Base-by-base conservation (phyloP, 2,329 filamentous ascomycete genomes). In the Aspergillus oerlinghausenensis region DNA sequence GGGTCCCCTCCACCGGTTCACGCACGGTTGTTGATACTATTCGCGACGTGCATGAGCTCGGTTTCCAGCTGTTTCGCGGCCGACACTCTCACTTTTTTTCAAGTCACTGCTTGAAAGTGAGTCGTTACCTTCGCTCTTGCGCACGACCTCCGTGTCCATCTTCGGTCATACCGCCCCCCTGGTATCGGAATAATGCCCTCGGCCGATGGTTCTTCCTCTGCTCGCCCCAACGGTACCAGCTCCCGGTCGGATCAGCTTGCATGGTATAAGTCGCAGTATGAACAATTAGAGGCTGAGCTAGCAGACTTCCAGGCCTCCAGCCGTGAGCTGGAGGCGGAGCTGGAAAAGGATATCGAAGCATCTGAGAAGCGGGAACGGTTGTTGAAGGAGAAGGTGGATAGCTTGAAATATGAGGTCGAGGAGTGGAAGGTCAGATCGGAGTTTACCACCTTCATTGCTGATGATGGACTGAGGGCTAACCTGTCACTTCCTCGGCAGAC, bases 201-300 rank as follows among this genome's bases (percentile, higher is more conserved):
- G 59, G 68, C 67, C 61, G 71, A 75, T 54, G 68, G 68, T 55
- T 66, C 67, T 56, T 64, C 72, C 52, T 72, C 74, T 50, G 75
- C 75, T 52, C 72, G 72, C 56, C 71, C 72, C 56, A 73, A 70
- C 52, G 68, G 71, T 25, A 70, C 71, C 50, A 70, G 72, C 38
- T 74, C 75, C 9, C 64, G 74, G 48, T 87, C 92, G 70, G 90
- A 94, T 70, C 88, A 92, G 60, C 81, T 99, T 52, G 83, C 88
- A 57, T 97, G 94, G 84, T 99, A 97, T 84, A 99, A 99, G 80
- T 78, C 86, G 54, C 93, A 97, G 74, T 97, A 97, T 78, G 92
- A 95, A 76, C 86, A 91, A 71, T 83, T 99, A 40, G 94, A 97
- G 76, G 81, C 86, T 53, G 94, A 99, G 75, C 84, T 99, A 59